Base-by-base conservation (phyloP, 352 stramenopile species). In the Globisporangium uncinulatum region DNA sequence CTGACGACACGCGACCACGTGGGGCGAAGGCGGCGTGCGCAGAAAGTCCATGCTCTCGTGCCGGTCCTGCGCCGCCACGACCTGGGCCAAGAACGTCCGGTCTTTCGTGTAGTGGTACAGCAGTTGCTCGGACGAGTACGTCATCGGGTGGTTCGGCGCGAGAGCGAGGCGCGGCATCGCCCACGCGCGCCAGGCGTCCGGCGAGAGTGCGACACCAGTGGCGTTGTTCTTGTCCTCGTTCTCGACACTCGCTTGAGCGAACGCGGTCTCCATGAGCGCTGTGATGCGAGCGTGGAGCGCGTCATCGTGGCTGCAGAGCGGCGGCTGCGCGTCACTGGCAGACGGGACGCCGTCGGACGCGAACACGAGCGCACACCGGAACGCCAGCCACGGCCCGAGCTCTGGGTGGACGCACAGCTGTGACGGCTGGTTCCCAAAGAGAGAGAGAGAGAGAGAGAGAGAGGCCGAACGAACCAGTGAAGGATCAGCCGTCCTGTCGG, bases 31-130 rank as follows among this genome's bases (percentile, higher is more conserved):
- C 6, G 59, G 17, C 0, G 71, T 52, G n/a, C 68, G 77, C 0
- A 88, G 50, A 51, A 72, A 87, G 50, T 91, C 79, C 1, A 71
- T 67, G 32, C 65, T 69, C 2, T 70, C 31, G 32, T 72, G 65
- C 11, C 66, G 44, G 19, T 66, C 42, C 6, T 72, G 63, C 37
- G 77, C 74, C 13, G 56, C 46, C 10, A 77, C 66, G 24, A 77
- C 59, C 7, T 67, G 62, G 14, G 65, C 58, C 24, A 87, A 68
- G 20, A 77, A 74, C 20, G 57, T 54, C 31, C 82, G 24, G 24
- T 86, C 77, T 17, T 89, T 91, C 34, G 76, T 83, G 66, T 91
- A 89, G 21, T 91, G 81, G 45, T 89, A 91, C 57, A 87, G 47
- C 15, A 73, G 79, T 62, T 92, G 81, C 50, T 84, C 75, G 17